Conservation (phyloP, 2,329 filamentous ascomycete species). For the Trichoderma atroviride region DNA sequence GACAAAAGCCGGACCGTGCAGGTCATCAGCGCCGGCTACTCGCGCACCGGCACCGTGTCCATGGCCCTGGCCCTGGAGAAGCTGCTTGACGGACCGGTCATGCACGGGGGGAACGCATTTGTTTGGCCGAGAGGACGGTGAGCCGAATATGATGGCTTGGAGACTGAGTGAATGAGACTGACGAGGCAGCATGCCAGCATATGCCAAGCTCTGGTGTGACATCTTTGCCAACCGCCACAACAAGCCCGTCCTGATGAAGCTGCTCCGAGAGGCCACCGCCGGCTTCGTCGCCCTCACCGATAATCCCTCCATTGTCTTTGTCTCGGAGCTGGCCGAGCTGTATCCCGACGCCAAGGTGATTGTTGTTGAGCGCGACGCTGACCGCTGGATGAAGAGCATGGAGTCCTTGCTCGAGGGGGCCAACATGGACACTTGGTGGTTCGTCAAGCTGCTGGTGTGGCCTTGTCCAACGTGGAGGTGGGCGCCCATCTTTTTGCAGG, state of each 20-base stretch:
- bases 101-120: slow-evolving; percentile 51
- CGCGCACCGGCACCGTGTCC: slow-evolving; percentile 45
- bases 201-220: slow-evolving; percentile 27
- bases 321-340: slow-evolving; percentile 50
- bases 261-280: slow-evolving; percentile 41
- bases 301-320: slow-evolving; percentile 45
- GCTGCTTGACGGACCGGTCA: slow-evolving; percentile 51
- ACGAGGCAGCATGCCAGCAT: slow-evolving; percentile 1
- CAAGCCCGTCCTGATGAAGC: slow-evolving; percentile 34
- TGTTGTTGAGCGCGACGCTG: slow-evolving; percentile 42
- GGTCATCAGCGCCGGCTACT: slow-evolving; percentile 48
- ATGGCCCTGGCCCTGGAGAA: slow-evolving; percentile 51
- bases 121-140: slow-evolving; percentile 42
- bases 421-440: background rate
- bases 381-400: slow-evolving; percentile 42
- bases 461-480: slow-evolving; percentile 29
- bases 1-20: slow-evolving; percentile 40
- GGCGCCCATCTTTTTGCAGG: background rate
- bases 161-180: too few relatives aligned
- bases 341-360: slow-evolving; percentile 55
- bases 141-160: background rate
- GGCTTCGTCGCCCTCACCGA: slow-evolving; percentile 54
- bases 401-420: slow-evolving; percentile 12
- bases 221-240: slow-evolving; percentile 28
- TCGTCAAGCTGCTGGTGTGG: slow-evolving; percentile 25